A percentile compares a stretch with the other conserved stretches of the same genome.
Conservation (phyloP, 192 early-diverging fungal species). For the Umbelopsis ramanniana region DNA sequence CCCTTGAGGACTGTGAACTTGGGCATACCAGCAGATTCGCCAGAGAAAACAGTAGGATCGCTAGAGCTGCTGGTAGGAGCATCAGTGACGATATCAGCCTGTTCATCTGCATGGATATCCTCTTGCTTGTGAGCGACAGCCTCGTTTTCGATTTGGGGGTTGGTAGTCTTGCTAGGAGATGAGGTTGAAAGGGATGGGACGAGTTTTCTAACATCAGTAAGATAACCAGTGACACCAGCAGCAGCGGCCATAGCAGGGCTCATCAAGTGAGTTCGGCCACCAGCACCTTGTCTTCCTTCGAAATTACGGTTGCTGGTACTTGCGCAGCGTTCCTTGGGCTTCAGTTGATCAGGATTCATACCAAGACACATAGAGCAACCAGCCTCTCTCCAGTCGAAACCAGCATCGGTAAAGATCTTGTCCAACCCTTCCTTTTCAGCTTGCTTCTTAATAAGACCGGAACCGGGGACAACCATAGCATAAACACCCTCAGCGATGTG, state of each 20-base stretch:
- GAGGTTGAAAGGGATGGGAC: conserved; percentile 43
- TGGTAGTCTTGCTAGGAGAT: conserved; percentile 23
- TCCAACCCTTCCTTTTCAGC: conserved; percentile 73
- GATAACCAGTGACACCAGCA: conserved; percentile 63
- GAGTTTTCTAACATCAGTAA: conserved; percentile 64
- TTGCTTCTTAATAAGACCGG: conserved; percentile 70
- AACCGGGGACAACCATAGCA: conserved; percentile 78
- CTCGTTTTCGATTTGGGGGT: conserved; percentile 38
- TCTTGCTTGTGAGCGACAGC: conserved; percentile 29
- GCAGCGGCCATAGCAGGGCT: conserved; percentile 75
- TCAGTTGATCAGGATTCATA: conserved; percentile 76
- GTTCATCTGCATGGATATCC: conserved; percentile 12
- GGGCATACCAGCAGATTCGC: conserved; percentile 50
- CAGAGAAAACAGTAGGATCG: not conserved
- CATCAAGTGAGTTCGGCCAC: conserved; percentile 68
- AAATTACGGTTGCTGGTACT: conserved; percentile 79
- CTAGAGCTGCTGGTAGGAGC: conserved; percentile 1
- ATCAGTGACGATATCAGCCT: conserved; percentile 16
- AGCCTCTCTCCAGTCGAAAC: conserved; percentile 74
- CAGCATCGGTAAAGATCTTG: conserved; percentile 68
- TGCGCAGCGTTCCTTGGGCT: conserved; percentile 69
- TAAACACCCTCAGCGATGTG: conserved; percentile 62
- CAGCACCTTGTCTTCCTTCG: conserved; percentile 71
- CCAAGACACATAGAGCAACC: conserved; percentile 77
- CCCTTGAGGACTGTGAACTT: conserved; percentile 63